Evolutionary conservation across 1,139 yeast species (phyloP), one percentile per base, ranked within the genome.

Genomic region (Trichomonascaceae sp.): DNA sequence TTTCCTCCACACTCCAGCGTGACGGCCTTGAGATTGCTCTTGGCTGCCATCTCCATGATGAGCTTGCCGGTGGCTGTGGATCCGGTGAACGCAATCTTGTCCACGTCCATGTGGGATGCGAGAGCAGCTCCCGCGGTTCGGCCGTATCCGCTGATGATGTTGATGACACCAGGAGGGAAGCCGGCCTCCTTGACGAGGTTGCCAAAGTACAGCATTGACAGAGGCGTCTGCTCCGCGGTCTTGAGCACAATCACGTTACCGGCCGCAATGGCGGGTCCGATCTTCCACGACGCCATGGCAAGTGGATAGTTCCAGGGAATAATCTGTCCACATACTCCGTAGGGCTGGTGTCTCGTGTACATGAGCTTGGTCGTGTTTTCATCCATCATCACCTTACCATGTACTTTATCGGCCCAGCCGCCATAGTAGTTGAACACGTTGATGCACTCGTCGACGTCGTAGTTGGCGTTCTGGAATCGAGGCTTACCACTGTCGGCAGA

Each of bases 301-400:
- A 79, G 53, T 43, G 93, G 93, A 69, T 79, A 82, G 59, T 82
- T 82, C 93, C 93, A 82, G 44, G 94, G 93, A 42, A 81, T 80
- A 48, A 82, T 80, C 55, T 79, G 87, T 39, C 92, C 93, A 62
- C 89, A 78, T 32, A 82, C 92, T 50, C 93, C 93, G 44, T 76
- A 62, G 41, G 93, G 93, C 56, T 80, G 92, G 43, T 71, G 68
- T 37, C 62, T 52, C 14, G 77, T 71, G 60, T 72, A 79, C 44
- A 72, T 75, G 48, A 79, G 66, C 37, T 49, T 52, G 50, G 74
- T 74, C 33, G 64, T 62, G 48, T 74, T 77, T 39, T 77, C 73
- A n/a, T n/a, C n/a, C 51, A 75, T 74, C 47, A 80, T 73, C 36
- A 75, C 68, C 47, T 69, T 69, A 39, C 69, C 73, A 5, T 34